phyloP scores from a whole-genome alignment of 495 filamentous ascomycete species.

The Neurospora sp. region DNA sequence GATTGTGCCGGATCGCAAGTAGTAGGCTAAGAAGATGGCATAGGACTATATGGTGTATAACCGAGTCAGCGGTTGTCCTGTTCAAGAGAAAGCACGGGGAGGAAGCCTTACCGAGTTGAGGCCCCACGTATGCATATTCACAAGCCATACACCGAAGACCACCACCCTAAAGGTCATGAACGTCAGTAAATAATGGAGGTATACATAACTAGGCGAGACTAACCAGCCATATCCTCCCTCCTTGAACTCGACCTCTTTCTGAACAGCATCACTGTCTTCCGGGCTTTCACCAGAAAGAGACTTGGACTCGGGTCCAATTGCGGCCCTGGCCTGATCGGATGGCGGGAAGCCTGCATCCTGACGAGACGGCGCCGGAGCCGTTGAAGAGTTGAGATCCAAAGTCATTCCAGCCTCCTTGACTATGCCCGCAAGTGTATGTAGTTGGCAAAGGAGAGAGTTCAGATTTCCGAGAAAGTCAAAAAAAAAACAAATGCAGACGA shows the following conservation, averaged over 20 bases:
- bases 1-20: conserved; percentile 50
- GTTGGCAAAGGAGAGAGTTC: neutral
- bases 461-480: neutral
- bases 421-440: neutral
- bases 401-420: neutral
- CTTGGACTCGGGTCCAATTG: neutral
- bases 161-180: conserved; percentile 32
- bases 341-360: neutral
- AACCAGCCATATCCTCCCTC: conserved; percentile 41
- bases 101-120: conserved; percentile 38
- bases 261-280: conserved; percentile 13
- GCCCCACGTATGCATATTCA: conserved; percentile 53
- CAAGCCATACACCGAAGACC: conserved; percentile 36
- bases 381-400: neutral
- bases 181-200: neutral
- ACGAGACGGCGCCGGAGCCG: neutral
- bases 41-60: conserved; percentile 36
- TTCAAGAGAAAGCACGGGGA: neutral
- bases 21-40: conserved; percentile 64
- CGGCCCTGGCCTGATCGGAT: neutral
- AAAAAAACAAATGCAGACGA: neutral
- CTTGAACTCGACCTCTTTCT: conserved; percentile 22
- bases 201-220: conserved; percentile 3
- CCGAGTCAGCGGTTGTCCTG: neutral
- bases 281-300: conserved; percentile 8